Evolutionary conservation across 495 filamentous ascomycete genomes (phyloP).

Genomic region (Hypomontagnella submonticulosa): DNA sequence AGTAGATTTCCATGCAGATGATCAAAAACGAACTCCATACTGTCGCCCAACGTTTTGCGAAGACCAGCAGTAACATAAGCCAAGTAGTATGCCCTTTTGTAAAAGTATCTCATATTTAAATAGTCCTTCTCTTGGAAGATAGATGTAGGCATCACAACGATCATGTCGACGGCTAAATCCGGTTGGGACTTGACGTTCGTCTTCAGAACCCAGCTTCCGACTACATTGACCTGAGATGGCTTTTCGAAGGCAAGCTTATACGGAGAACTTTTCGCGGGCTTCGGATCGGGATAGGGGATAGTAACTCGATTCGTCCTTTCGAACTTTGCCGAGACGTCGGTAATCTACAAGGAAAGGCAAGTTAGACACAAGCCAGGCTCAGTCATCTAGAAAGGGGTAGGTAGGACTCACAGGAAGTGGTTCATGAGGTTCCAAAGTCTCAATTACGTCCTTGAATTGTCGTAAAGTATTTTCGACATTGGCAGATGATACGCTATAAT

Average conservation of each 20-base stretch:
- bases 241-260: conserved; percentile 82
- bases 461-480: conserved; percentile 76
- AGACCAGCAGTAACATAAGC: conserved; percentile 79
- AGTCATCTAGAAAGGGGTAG: not conserved
- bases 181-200: conserved; percentile 72
- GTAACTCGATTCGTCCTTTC: conserved; percentile 70
- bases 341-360: conserved; percentile 59
- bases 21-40: conserved; percentile 69
- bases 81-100: conserved; percentile 93
- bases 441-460: conserved; percentile 78
- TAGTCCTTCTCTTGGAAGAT: conserved; percentile 96
- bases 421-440: conserved; percentile 66
- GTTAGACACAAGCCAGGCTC: conserved; percentile 19
- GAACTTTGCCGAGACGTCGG: conserved; percentile 73
- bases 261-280: conserved; percentile 74
- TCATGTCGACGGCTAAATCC: conserved; percentile 76
- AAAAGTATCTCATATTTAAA: conserved; percentile 90
- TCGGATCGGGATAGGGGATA: conserved; percentile 85
- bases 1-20: conserved; percentile 80
- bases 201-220: conserved; percentile 85
- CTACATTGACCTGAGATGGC: conserved; percentile 83
- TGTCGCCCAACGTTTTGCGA: conserved; percentile 62
- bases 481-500: conserved; percentile 72
- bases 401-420: conserved; percentile 62
- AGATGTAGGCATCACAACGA: conserved; percentile 80